A percentile compares a stretch with the other conserved stretches of the same genome.
phyloP scores from a whole-genome alignment of 176 grass and related monocot species.

The Carex cristatella region DNA sequence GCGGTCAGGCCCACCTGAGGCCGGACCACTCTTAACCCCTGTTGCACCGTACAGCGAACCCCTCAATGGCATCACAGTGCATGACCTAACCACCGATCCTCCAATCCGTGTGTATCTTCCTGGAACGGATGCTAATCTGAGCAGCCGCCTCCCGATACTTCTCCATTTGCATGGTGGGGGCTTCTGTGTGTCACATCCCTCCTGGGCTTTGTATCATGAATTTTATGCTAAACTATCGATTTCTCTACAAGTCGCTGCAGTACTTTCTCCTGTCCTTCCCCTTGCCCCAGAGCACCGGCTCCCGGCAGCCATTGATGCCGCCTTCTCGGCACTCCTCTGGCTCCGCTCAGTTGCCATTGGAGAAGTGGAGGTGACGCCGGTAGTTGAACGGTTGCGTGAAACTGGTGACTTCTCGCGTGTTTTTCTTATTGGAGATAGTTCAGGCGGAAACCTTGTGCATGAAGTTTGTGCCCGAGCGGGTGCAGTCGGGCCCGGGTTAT shows the following conservation, averaged over 20 bases:
- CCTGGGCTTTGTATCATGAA: conserved; percentile 42
- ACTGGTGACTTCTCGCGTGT: conserved; percentile 41
- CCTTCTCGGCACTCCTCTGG: conserved; percentile 32
- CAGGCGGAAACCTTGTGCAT: conserved; percentile 41
- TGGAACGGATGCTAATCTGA: neutral
- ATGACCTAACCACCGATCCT: conserved; percentile 20
- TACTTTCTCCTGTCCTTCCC: conserved; percentile 32
- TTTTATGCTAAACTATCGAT: conserved; percentile 27
- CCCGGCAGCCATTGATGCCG: conserved; percentile 7
- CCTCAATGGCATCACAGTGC: conserved; percentile 34
- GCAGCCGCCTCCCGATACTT: conserved; percentile 7
- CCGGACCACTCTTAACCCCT: neutral
- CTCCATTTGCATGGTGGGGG: conserved; percentile 44
- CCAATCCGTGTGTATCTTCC: conserved; percentile 31
- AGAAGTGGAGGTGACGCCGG: neutral
- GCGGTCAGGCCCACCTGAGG: conserved; percentile 16
- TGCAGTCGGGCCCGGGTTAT: neutral
- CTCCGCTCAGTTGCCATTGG: conserved; percentile 28
- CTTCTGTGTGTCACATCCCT: conserved; percentile 31
- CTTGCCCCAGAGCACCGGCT: conserved; percentile 37
- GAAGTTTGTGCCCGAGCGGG: conserved; percentile 15
- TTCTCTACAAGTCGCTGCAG: conserved; percentile 1
- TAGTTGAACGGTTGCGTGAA: neutral
- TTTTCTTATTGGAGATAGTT: conserved; percentile 50
- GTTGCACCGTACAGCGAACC: conserved; percentile 25